Base-by-base conservation (phyloP, 805 yeast species). In the Isabelozyma gotoi region DNA sequence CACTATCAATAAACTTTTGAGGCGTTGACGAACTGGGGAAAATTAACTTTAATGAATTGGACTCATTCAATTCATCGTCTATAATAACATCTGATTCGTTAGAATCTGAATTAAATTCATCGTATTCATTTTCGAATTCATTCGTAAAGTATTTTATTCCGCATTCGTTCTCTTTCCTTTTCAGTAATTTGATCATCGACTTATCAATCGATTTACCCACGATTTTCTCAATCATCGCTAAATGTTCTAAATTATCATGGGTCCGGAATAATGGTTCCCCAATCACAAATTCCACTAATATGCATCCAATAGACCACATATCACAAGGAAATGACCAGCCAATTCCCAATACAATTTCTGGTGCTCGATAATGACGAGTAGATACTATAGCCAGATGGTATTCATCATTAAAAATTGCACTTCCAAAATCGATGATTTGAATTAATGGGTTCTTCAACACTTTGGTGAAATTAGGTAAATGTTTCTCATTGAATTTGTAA, bases 271-370 rank as follows among this genome's bases (percentile, higher is more conserved):
- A 68, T 0, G 97, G 96, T 57, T 89, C 96, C 19, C 99, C 99
- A 15, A 95, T 88, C 32, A 88, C 83, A 39, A 94, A 67, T 66
- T 94, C 99, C 7, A 89, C 91, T 29, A 94, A 67, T 12, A 94
- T 88, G 63, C 98, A 92, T 1, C 97, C 99, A 36, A 94, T 75
- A 1, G 96, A 88, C 99, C 99, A 94, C 69, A 92, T 72, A 62
- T 94, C 99, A 63, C 98, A 92, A 1, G 97, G 96, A 55, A 78
- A 90, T 6, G 96, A 86, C 98, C 99, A 94, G 15, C 97, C 97
- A n/a, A 80, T 76, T 1, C 97, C 97, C 21, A 94, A 67, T 1
- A 92, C 89, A 49, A 94, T 90, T 62, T 94, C 99, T 0, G 99
- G 99, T 0, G 99, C 99, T 42, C 99, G 73, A 63, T 94, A 94